Evolutionary conservation across 441 rosid species (phyloP).

Genomic region (Jatropha podagrica): DNA sequence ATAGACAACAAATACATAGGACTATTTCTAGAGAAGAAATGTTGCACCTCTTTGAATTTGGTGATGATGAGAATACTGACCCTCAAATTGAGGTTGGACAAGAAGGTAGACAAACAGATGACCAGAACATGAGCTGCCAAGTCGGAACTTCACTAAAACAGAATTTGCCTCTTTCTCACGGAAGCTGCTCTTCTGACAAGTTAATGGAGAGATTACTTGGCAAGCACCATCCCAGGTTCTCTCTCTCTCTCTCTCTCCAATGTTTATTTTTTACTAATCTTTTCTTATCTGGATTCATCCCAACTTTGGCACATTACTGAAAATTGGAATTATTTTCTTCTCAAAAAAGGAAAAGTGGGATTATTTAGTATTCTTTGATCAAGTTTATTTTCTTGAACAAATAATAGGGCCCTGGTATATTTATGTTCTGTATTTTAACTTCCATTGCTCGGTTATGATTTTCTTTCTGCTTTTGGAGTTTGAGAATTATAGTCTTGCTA

Average conservation of each 20-base stretch:
- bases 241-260: background rate
- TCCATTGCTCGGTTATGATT: background rate
- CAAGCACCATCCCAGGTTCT: slow-evolving; percentile 76
- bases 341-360: background rate
- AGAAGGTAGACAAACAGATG: slow-evolving; percentile 35
- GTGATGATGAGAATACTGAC: slow-evolving; percentile 81
- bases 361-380: background rate
- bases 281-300: slow-evolving; percentile 2
- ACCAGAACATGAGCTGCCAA: slow-evolving; percentile 28
- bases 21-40: slow-evolving; percentile 98
- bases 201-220: slow-evolving; percentile 81
- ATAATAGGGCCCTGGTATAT: background rate
- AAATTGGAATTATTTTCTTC: no score
- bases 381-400: background rate
- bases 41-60: slow-evolving; percentile 98
- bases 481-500: background rate
- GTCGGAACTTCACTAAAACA: slow-evolving; percentile 52
- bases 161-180: slow-evolving; percentile 50
- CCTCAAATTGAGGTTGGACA: slow-evolving; percentile 41
- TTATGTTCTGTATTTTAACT: background rate
- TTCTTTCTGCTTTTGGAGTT: slow-evolving; percentile 5
- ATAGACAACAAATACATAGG: slow-evolving; percentile 96
- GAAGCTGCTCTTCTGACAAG: slow-evolving; percentile 81
- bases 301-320: background rate
- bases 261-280: slow-evolving; percentile 11